Conservation (phyloP, 1,139 yeast genomes). For the Trichomonascaceae sp. region DNA sequence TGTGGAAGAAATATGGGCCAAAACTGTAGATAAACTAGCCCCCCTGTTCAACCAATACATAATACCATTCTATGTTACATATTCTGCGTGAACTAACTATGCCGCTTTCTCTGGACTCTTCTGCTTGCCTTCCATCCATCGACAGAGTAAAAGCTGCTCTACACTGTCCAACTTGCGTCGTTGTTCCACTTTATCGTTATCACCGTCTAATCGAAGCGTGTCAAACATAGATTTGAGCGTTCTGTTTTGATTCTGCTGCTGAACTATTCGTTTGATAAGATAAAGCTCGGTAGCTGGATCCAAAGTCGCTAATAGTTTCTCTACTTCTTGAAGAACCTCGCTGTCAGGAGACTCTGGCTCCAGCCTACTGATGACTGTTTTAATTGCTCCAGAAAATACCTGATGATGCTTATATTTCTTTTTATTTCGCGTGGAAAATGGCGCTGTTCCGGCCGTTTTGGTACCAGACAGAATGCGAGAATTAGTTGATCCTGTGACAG, state of each 20-base stretch:
- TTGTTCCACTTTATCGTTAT: conserved; percentile 1
- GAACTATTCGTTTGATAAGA: conserved; percentile 20
- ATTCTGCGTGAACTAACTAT: neutral
- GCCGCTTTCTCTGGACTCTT: conserved; percentile 12
- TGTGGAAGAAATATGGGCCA: conserved; percentile 48
- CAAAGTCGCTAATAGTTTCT: conserved; percentile 10
- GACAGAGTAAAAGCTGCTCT: conserved; percentile 40
- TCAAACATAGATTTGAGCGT: conserved; percentile 8
- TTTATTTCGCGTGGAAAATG: conserved; percentile 5
- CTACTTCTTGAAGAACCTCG: conserved; percentile 11
- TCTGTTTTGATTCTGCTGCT: conserved; percentile 14
- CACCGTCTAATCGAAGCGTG: conserved; percentile 5
- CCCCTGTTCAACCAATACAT: neutral
- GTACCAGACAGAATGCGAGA: conserved; percentile 4
- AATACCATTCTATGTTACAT: neutral
- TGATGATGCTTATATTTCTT: conserved; percentile 11
- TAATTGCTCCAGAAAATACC: conserved; percentile 14
- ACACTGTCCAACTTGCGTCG: conserved; percentile 41
- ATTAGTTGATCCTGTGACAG: conserved; percentile 7
- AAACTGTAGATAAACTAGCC: neutral
- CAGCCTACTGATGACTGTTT: conserved; percentile 17
- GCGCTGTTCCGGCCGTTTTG: conserved; percentile 1
- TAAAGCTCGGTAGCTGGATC: conserved; percentile 21
- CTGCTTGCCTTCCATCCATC: conserved; percentile 40
- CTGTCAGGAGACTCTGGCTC: conserved; percentile 16